phyloP scores from a whole-genome alignment of 2,329 filamentous ascomycete genomes.

The Neodidymelliopsis sp. region DNA sequence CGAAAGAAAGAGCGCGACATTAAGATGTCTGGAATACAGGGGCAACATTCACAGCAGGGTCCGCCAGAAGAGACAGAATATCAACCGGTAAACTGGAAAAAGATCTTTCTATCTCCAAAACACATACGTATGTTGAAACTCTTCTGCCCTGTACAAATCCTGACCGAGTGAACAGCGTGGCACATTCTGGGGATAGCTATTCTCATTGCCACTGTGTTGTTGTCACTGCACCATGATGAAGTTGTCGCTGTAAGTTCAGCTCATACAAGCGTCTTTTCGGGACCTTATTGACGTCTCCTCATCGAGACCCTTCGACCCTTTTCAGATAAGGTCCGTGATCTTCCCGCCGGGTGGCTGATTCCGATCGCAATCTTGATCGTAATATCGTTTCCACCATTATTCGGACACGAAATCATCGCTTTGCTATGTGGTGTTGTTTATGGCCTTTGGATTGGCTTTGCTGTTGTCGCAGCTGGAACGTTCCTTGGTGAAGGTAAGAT shows the following conservation, averaged over 20 bases:
- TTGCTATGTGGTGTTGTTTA: conserved; percentile 47
- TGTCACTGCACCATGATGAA: conserved; percentile 41
- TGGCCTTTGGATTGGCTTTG: conserved; percentile 46
- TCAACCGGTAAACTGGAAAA: conserved; percentile 44
- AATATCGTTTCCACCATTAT: conserved; percentile 46
- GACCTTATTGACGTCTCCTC: conserved; percentile 16
- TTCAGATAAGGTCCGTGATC: conserved; percentile 44
- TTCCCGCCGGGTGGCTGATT: conserved; percentile 47
- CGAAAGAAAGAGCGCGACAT: conserved; percentile 38
- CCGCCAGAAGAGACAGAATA: conserved; percentile 44
- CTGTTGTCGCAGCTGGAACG: conserved; percentile 43
- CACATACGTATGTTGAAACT: conserved; percentile 41
- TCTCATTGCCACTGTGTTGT: conserved; percentile 35
- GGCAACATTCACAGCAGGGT: conserved; percentile 21
- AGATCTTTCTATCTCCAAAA: conserved; percentile 42
- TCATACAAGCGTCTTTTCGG: too few species aligned
- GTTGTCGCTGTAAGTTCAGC: conserved; percentile 38
- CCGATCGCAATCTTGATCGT: conserved; percentile 44
- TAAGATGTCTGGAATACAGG: conserved; percentile 39
- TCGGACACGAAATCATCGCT: conserved; percentile 46
- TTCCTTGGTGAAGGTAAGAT: conserved; percentile 47
- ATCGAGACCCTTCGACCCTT: conserved; percentile 43
- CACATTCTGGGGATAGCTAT: conserved; percentile 41
- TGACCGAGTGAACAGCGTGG: conserved; percentile 36
- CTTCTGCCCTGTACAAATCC: neutral